Conservation (phyloP, 2,329 filamentous ascomycete genomes). For the Pseudopyrenochaeta lycopersici region DNA sequence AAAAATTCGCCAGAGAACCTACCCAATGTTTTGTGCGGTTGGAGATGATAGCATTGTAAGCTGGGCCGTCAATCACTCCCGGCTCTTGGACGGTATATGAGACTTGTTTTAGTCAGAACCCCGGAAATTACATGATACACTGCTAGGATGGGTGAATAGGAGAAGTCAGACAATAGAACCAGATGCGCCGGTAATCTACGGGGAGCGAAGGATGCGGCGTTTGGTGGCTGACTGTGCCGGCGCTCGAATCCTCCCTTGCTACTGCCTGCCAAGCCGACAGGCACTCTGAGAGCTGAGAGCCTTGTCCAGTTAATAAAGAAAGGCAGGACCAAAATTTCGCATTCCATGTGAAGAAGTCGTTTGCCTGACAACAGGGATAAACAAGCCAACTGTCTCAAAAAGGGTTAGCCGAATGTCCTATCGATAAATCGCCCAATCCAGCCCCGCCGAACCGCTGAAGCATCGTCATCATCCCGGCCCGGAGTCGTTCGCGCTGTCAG, state of each 20-base stretch:
- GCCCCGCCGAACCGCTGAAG: neutral
- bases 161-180: too few relatives aligned
- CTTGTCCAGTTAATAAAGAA: neutral
- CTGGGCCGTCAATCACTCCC: neutral
- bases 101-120: neutral
- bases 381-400: neutral
- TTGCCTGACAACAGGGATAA: neutral
- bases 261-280: neutral
- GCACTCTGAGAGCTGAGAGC: neutral
- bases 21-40: slow-evolving; percentile 3
- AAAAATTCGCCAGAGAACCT: slow-evolving; percentile 9
- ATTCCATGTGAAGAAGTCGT: neutral
- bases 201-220: neutral
- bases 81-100: neutral
- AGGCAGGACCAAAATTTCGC: too few relatives aligned
- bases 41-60: neutral
- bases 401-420: neutral
- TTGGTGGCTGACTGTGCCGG: neutral
- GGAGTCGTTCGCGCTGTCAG: neutral
- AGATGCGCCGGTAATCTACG: neutral
- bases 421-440: neutral
- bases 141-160: too few relatives aligned
- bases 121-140: neutral
- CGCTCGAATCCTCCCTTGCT: neutral
- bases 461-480: slow-evolving; percentile 1